phyloP scores from a whole-genome alignment of 805 yeast species.

The Wickerhamiella parazyma region DNA sequence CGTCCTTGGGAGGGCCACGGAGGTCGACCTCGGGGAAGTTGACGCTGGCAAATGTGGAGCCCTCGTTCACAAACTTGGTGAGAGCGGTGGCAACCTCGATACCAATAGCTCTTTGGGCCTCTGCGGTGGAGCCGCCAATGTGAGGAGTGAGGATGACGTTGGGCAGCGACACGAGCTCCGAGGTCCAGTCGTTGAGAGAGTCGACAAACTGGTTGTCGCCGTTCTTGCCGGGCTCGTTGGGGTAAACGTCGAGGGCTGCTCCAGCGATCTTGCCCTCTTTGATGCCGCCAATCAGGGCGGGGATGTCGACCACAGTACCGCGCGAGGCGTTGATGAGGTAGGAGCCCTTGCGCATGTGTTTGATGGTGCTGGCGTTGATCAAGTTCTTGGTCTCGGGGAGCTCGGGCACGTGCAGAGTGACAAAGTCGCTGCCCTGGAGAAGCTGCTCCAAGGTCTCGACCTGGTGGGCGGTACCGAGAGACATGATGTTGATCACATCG shows the following conservation, averaged over 20 bases:
- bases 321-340: slow-evolving; percentile 92
- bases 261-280: slow-evolving; percentile 91
- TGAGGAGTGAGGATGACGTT: slow-evolving; percentile 92
- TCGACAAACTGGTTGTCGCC: slow-evolving; percentile 69
- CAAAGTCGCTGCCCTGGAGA: slow-evolving; percentile 69
- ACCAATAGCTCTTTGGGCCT: slow-evolving; percentile 97
- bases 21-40: slow-evolving; percentile 97
- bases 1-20: slow-evolving; percentile 79
- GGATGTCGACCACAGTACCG: slow-evolving; percentile 95
- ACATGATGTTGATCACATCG: slow-evolving; percentile 86
- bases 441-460: slow-evolving; percentile 74
- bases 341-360: slow-evolving; percentile 93
- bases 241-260: slow-evolving; percentile 92
- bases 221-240: slow-evolving; percentile 93
- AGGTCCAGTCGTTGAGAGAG: slow-evolving; percentile 66
- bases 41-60: slow-evolving; percentile 86
- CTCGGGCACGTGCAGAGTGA: slow-evolving; percentile 89
- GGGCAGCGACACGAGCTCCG: slow-evolving; percentile 67
- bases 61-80: slow-evolving; percentile 88
- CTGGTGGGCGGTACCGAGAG: slow-evolving; percentile 93
- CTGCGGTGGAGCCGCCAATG: slow-evolving; percentile 98
- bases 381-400: slow-evolving; percentile 83
- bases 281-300: slow-evolving; percentile 83
- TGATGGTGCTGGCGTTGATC: slow-evolving; percentile 79
- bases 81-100: slow-evolving; percentile 81